Evolutionary conservation across 208 protist species (phyloP).

Genomic region (Wallacemonas sp.): DNA sequence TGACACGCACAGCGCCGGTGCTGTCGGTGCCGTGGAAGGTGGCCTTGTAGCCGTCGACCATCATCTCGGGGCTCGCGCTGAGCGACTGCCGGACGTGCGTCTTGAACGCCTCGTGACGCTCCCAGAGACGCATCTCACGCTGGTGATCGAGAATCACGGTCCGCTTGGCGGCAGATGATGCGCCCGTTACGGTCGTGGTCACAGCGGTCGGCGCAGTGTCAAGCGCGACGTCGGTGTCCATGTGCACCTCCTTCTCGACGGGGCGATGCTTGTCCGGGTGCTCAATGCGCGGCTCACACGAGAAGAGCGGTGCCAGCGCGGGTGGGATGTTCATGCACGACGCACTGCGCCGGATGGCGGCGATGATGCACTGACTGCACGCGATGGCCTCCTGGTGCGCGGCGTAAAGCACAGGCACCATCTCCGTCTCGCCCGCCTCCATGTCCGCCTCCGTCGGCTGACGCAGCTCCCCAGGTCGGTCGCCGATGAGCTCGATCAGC

Average conservation of each 20-base stretch:
- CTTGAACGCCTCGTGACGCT: conserved; percentile 52
- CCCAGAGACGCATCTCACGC: conserved; percentile 37
- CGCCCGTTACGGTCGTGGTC: background rate
- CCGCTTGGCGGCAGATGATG: conserved; percentile 6
- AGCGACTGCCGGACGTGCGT: conserved; percentile 29
- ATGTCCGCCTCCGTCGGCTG: conserved; percentile 54
- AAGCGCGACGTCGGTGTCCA: conserved; percentile 7
- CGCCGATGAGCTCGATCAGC: conserved; percentile 79
- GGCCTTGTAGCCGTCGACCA: conserved; percentile 63
- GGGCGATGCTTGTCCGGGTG: conserved; percentile 56
- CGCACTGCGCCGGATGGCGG: conserved; percentile 51
- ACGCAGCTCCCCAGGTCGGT: conserved; percentile 70
- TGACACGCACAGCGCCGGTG: conserved; percentile 53
- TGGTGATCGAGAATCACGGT: conserved; percentile 16
- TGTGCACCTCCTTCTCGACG: conserved; percentile 30
- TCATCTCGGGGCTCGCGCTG: conserved; percentile 33
- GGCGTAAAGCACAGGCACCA: conserved; percentile 59
- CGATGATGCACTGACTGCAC: conserved; percentile 48
- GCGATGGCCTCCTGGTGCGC: conserved; percentile 52
- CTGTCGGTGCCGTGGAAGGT: conserved; percentile 51
- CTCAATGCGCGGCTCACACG: conserved; percentile 64
- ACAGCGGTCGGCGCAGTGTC: background rate
- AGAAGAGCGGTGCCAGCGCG: conserved; percentile 63
- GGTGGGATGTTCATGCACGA: conserved; percentile 48
- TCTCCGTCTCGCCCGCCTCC: conserved; percentile 22